Evolutionary conservation across 345 rosid genomes (phyloP).

Genomic region (Angophora floribunda): DNA sequence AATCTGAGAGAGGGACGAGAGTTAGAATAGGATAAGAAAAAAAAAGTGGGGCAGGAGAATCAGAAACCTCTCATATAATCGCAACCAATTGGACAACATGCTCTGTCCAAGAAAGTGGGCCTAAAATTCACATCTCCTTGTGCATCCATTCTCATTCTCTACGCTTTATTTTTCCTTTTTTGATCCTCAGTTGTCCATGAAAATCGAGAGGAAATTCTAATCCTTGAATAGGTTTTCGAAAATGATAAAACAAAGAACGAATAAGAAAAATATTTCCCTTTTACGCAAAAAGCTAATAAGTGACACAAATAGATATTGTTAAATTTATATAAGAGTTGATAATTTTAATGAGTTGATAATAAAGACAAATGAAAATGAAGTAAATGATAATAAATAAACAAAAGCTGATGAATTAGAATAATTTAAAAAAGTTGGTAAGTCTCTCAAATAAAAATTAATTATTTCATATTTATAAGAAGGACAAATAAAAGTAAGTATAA

Average conservation of each 20-base stretch:
- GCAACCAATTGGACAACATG: no score
- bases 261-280: neutral
- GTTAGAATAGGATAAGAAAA: no score
- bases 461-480: neutral
- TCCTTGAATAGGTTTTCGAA: neutral
- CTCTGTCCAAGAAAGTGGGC: neutral
- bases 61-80: no score
- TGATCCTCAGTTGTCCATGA: neutral
- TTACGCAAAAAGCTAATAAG: neutral
- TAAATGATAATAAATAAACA: no score
- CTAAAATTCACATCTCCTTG: neutral
- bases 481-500: neutral
- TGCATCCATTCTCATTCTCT: neutral
- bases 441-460: neutral
- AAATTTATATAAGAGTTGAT: neutral
- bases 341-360: no score
- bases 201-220: neutral
- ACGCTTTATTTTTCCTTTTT: neutral
- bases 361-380: neutral
- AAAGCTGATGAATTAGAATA: neutral
- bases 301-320: neutral
- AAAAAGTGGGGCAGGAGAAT: neutral
- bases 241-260: neutral
- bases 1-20: no score
- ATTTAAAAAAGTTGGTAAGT: neutral